Percentiles rank a stretch among this genome's conserved stretches.
These are phyloP conservation scores for Glomus cerebriforme DNA, from an alignment of 192 early-diverging fungal genomes.

Conservation along the genomic window DNA sequence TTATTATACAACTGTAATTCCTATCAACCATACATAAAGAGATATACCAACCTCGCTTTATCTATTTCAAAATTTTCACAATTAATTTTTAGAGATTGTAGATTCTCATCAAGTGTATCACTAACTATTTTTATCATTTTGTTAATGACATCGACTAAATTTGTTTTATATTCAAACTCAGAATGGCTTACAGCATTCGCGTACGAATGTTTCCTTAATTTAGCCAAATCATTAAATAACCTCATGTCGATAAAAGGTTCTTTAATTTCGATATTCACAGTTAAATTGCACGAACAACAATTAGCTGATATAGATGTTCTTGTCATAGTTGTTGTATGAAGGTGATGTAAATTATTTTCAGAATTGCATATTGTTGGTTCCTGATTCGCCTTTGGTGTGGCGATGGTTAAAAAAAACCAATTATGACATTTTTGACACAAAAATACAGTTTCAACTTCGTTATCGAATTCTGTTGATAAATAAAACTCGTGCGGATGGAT, in stretches of 20 bases:
- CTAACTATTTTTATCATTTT: background rate
- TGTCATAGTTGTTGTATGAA: constrained; percentile 11
- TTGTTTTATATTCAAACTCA: background rate
- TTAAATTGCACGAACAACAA: constrained; percentile 5
- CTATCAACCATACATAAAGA: background rate
- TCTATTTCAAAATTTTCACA: background rate
- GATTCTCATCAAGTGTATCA: background rate
- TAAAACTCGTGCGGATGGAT: constrained; percentile 3
- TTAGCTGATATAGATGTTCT: background rate
- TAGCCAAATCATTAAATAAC: constrained; percentile 5
- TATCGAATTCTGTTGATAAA: background rate
- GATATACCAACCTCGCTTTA: constrained; percentile 25
- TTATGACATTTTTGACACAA: constrained; percentile 25
- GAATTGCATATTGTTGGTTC: background rate
- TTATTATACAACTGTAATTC: background rate
- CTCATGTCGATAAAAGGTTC: constrained; percentile 12
- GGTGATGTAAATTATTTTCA: constrained; percentile 18
- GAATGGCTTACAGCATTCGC: background rate
- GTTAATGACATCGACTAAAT: background rate
- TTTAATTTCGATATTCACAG: background rate
- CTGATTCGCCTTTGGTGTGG: background rate
- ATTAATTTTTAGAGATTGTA: background rate
- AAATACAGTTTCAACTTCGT: background rate
- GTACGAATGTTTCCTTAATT: constrained; percentile 2
- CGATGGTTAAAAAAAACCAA: background rate